Conservation (phyloP, 2,329 filamentous ascomycete species). For the Penicillium sp. region DNA sequence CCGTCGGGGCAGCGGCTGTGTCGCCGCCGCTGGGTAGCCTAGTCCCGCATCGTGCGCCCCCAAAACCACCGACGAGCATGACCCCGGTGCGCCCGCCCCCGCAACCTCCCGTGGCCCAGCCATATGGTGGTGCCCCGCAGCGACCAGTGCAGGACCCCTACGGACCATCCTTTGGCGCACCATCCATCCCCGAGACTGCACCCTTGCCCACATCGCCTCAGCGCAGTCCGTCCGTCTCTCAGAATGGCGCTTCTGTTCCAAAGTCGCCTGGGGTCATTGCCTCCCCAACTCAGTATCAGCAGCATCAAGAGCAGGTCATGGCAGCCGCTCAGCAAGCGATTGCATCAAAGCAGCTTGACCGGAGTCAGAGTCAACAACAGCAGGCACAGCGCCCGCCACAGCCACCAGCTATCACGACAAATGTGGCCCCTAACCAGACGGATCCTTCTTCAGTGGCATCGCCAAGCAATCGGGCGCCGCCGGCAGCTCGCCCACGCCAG, state of each 20-base stretch:
- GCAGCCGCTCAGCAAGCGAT: constrained; percentile 72
- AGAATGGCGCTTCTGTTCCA: constrained; percentile 51
- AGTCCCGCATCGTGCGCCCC: constrained; percentile 77
- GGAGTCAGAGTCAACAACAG: constrained; percentile 68
- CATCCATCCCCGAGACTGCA: constrained; percentile 50
- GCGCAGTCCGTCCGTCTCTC: constrained; percentile 63
- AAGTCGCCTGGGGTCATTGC: constrained; percentile 35
- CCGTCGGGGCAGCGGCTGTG: constrained; percentile 47
- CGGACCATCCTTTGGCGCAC: constrained; percentile 39
- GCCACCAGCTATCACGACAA: constrained; percentile 35
- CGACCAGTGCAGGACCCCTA: constrained; percentile 53
- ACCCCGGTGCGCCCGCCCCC: constrained; percentile 41
- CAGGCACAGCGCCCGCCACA: constrained; percentile 41
- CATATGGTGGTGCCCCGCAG: constrained; percentile 37
- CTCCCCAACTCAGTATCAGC: constrained; percentile 44
- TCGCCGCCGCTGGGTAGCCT: constrained; percentile 48
- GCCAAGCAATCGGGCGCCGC: constrained; percentile 42
- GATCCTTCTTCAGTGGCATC: constrained; percentile 37
- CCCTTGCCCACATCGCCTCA: constrained; percentile 62
- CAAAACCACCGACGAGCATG: constrained; percentile 64
- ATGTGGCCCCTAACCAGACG: constrained; percentile 37
- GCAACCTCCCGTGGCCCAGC: constrained; percentile 42
- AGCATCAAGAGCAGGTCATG: constrained; percentile 83
- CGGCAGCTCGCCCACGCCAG: constrained; percentile 65
- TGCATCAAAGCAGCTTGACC: constrained; percentile 61